Evolutionary conservation across 108 stramenopile genomes (phyloP), one percentile per base, ranked within the genome.

Genomic region (Aureococcus anophagefferens): DNA sequence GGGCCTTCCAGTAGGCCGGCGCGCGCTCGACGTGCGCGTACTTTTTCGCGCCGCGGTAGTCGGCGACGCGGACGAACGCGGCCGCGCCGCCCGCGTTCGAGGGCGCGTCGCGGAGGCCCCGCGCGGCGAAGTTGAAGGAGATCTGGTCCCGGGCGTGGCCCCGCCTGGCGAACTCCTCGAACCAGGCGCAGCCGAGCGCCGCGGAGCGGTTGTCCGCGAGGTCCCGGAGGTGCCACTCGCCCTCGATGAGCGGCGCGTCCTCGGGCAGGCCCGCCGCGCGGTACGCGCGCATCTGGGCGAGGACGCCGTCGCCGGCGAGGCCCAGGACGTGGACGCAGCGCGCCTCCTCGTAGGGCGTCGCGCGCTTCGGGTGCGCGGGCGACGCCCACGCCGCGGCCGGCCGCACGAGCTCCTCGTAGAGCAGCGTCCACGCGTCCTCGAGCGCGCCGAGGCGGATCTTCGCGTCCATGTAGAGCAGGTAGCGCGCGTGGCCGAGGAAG

Each of bases 211-310:
- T 25, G 21, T 28, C 21, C 7, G 17, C 17, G 51, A 59, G 51
- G 51, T 59, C 51, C 7, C 51, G 51, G 51, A 59, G 51, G 51
- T 59, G 51, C 51, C 51, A 59, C 25, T 59, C 51, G 51, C 51
- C 51, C 51, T 59, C 51, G 25, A 28, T 28, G 21, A 59, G 51
- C 21, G 14, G 21, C 21, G 21, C 51, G 51, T 59, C 51, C 7
- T 28, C 0, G 21, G 51, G 51, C 51, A 59, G 14, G 51, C 51
- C 51, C 21, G 21, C 21, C 21, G 14, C 51, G 25, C 0, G 21
- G 51, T 59, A 59, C 21, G 51, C 25, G 51, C 21, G 21, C 21
- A 59, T 18, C 51, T 59, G 51, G 51, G 21, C 25, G 21, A 59
- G 51, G 21, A 11, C 51, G 21, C 7, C 14, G 25, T 59, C 51